phyloP scores from a whole-genome alignment of 192 early-diverging fungal genomes.

The Coemansia sp. region DNA sequence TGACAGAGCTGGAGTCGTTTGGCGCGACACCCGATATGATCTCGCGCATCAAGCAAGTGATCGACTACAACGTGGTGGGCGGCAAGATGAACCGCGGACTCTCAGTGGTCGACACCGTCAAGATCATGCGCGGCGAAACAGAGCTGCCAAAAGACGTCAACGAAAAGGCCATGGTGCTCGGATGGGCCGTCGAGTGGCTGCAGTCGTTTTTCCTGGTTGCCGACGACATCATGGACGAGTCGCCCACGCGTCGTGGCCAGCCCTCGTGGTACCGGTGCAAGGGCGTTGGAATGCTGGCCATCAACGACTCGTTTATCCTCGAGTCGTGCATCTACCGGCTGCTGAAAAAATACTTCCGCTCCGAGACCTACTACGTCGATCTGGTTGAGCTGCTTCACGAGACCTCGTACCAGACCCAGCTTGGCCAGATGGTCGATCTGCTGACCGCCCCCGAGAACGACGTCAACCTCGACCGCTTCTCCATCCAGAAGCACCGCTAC shows the following conservation, averaged over 20 bases:
- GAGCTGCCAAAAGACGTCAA: conserved; percentile 76
- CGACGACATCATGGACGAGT: conserved; percentile 98
- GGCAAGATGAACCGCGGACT: conserved; percentile 99
- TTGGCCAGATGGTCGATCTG: conserved; percentile 96
- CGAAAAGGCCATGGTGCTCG: conserved; percentile 84
- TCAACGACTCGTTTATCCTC: conserved; percentile 96
- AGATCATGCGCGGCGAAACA: conserved; percentile 72
- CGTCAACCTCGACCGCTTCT: conserved; percentile 90
- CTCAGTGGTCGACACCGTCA: conserved; percentile 88
- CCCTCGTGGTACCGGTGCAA: conserved; percentile 94
- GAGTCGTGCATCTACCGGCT: conserved; percentile 92
- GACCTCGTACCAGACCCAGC: conserved; percentile 93
- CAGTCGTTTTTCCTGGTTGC: conserved; percentile 98
- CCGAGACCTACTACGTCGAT: conserved; percentile 84
- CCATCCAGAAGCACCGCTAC: conserved; percentile 87
- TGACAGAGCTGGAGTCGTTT: conserved; percentile 69
- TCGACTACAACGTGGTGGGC: conserved; percentile 63
- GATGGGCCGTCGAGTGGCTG: conserved; percentile 97
- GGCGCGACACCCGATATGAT: conserved; percentile 69
- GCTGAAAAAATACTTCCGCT: conserved; percentile 92
- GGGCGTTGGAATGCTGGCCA: conserved; percentile 85
- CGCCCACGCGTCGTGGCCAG: conserved; percentile 93
- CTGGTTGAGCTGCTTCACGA: conserved; percentile 95
- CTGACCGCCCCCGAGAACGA: conserved; percentile 98
- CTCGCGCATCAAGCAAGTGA: conserved; percentile 65